Percentiles rank a stretch among this genome's conserved stretches.
These are phyloP conservation scores for Solanum gandarillasii DNA, from an alignment of 257 asterid genomes.

Conservation along the genomic window DNA sequence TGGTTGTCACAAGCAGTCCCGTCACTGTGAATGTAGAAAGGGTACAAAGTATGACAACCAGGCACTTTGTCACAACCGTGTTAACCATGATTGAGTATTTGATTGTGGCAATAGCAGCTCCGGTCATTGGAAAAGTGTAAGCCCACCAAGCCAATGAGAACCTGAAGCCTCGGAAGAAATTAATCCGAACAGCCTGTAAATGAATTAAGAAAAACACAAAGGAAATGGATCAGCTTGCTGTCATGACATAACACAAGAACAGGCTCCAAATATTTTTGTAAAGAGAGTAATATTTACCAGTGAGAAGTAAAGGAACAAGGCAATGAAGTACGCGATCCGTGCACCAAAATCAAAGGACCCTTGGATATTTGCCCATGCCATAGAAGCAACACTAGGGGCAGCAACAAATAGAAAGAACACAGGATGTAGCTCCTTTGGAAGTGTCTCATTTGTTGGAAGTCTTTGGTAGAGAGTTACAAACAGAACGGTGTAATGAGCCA, in stretches of 20 bases:
- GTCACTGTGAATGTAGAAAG: slow-evolving; percentile 49
- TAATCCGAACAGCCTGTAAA: slow-evolving; percentile 67
- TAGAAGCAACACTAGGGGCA: slow-evolving; percentile 83
- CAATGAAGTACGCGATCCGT: slow-evolving; percentile 61
- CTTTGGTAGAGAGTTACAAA: slow-evolving; percentile 90
- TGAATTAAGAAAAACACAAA: not conserved
- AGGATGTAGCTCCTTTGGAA: slow-evolving; percentile 90
- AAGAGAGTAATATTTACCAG: slow-evolving; percentile 29
- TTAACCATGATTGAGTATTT: slow-evolving; percentile 42
- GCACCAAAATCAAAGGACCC: slow-evolving; percentile 68
- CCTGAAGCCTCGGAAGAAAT: slow-evolving; percentile 81
- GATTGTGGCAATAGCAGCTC: slow-evolving; percentile 64
- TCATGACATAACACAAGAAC: not conserved
- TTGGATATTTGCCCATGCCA: slow-evolving; percentile 88
- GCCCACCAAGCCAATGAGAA: slow-evolving; percentile 96
- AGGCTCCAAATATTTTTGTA: not conserved
- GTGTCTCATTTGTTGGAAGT: slow-evolving; percentile 83
- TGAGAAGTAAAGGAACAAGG: slow-evolving; percentile 79
- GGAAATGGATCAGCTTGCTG: slow-evolving; percentile 3
- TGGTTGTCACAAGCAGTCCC: slow-evolving; percentile 44
- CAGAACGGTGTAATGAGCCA: slow-evolving; percentile 78
- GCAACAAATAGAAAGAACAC: slow-evolving; percentile 90
- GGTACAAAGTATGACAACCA: slow-evolving; percentile 34
- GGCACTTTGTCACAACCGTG: slow-evolving; percentile 19
- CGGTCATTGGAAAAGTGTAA: slow-evolving; percentile 87